phyloP scores from a whole-genome alignment of 2,329 filamentous ascomycete species.

The Claviceps humidiphila region DNA sequence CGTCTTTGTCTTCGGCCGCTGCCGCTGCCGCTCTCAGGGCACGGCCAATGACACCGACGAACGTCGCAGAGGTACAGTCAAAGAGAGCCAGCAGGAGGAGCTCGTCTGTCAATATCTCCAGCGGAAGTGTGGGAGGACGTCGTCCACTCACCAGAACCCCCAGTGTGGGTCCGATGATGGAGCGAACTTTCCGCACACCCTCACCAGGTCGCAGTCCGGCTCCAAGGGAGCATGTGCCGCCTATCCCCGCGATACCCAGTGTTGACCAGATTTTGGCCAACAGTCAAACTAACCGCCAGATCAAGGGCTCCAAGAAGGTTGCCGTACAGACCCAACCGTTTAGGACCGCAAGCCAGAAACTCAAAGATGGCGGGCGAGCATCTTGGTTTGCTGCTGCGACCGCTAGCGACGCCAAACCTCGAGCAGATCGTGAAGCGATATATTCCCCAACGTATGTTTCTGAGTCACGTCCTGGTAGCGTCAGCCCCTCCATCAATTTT shows the following conservation, averaged over 20 bases:
- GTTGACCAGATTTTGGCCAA: constrained; percentile 19
- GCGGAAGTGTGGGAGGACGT: constrained; percentile 28
- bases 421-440: constrained; percentile 30
- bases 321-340: constrained; percentile 36
- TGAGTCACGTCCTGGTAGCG: constrained; percentile 27
- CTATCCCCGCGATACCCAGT: constrained; percentile 61
- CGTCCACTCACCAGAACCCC: constrained; percentile 46
- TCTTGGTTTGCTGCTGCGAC: constrained; percentile 37
- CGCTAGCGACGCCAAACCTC: constrained; percentile 31
- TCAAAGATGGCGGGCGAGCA: constrained; percentile 24
- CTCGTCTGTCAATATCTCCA: constrained; percentile 57
- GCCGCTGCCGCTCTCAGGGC: constrained; percentile 75
- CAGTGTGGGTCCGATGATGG: constrained; percentile 74
- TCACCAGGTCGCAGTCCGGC: constrained; percentile 41
- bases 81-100: constrained; percentile 68
- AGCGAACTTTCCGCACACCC: constrained; percentile 72
- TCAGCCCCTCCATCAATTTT: constrained; percentile 44
- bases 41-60: constrained; percentile 63
- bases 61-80: constrained; percentile 72
- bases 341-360: constrained; percentile 39
- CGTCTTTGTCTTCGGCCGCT: constrained; percentile 67
- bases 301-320: constrained; percentile 24
- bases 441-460: constrained; percentile 15
- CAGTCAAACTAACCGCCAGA: constrained; percentile 10
- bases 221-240: constrained; percentile 41